phyloP scores from a whole-genome alignment of 1,284 basidiomycete species.

The Albatrellus sp. region DNA sequence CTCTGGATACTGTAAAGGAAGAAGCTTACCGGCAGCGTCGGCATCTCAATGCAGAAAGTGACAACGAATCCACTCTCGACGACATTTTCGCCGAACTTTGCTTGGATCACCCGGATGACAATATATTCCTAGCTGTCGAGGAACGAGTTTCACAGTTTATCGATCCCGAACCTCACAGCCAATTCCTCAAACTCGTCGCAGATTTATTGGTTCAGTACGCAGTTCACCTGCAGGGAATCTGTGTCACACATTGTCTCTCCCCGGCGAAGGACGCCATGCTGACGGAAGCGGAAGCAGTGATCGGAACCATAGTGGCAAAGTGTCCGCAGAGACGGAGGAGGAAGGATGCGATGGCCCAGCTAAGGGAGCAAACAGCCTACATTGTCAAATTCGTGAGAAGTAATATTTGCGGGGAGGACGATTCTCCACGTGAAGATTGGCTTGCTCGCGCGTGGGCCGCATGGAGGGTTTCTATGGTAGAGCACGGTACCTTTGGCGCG shows the following conservation, averaged over 20 bases:
- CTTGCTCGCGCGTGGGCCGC: constrained; percentile 38
- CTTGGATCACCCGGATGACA: constrained; percentile 11
- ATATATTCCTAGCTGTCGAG: constrained; percentile 14
- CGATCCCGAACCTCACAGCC: constrained; percentile 11
- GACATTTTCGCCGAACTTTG: constrained; percentile 16
- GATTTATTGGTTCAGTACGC: constrained; percentile 33
- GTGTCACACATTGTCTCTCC: constrained; percentile 34
- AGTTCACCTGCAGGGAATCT: constrained; percentile 35
- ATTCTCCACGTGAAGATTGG: constrained; percentile 22
- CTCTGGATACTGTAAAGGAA: constrained; percentile 15
- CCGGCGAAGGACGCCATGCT: constrained; percentile 27
- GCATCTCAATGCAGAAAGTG: constrained; percentile 10
- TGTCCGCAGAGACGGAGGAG: constrained; percentile 40
- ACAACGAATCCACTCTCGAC: constrained; percentile 10
- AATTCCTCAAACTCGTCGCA: constrained; percentile 12
- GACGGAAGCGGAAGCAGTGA: constrained; percentile 46
- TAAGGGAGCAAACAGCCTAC: constrained; percentile 39
- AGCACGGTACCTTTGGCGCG: constrained; percentile 32
- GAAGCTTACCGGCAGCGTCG: constrained; percentile 13
- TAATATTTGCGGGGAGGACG: constrained; percentile 34
- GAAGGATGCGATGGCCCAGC: constrained; percentile 34
- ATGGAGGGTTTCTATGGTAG: constrained; percentile 30
- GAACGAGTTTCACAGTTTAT: constrained; percentile 17
- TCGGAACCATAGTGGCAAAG: constrained; percentile 51
- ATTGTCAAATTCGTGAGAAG: constrained; percentile 35